These are phyloP conservation scores for Xylaria sp. DNA, from an alignment of 2,329 filamentous ascomycete species.

Conservation along the genomic window DNA sequence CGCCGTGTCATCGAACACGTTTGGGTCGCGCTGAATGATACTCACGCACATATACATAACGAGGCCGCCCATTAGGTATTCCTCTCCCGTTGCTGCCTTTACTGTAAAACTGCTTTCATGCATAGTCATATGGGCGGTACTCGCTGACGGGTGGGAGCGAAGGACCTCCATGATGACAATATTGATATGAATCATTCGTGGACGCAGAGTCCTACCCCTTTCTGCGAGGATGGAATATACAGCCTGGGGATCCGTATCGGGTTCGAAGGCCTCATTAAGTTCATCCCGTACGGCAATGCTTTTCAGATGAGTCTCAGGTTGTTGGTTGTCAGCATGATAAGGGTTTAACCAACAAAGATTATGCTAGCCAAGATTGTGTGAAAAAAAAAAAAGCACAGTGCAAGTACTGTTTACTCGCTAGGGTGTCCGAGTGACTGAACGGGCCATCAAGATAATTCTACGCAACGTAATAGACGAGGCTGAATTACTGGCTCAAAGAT, in stretches of 20 bases:
- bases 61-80: slow-evolving; percentile 25
- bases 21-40: slow-evolving; percentile 33
- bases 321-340: too few species aligned
- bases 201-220: background rate
- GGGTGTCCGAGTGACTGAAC: too few species aligned
- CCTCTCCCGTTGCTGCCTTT: slow-evolving; percentile 12
- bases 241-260: background rate
- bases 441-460: too few species aligned
- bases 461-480: too few species aligned
- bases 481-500: too few species aligned
- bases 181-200: slow-evolving; percentile 19
- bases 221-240: background rate
- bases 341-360: too few species aligned
- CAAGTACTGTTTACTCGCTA: too few species aligned
- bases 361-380: too few species aligned
- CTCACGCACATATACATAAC: slow-evolving; percentile 21
- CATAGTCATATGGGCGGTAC: slow-evolving; percentile 19
- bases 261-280: slow-evolving; percentile 22
- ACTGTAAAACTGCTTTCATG: slow-evolving; percentile 26
- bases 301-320: too few species aligned
- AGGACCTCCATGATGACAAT: slow-evolving; percentile 31
- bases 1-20: slow-evolving; percentile 31
- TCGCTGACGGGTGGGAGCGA: slow-evolving; percentile 25
- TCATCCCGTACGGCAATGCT: slow-evolving; percentile 27
- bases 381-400: too few species aligned